Conservation (phyloP, 1,284 basidiomycete genomes). For the Ceratobasidium sp. region DNA sequence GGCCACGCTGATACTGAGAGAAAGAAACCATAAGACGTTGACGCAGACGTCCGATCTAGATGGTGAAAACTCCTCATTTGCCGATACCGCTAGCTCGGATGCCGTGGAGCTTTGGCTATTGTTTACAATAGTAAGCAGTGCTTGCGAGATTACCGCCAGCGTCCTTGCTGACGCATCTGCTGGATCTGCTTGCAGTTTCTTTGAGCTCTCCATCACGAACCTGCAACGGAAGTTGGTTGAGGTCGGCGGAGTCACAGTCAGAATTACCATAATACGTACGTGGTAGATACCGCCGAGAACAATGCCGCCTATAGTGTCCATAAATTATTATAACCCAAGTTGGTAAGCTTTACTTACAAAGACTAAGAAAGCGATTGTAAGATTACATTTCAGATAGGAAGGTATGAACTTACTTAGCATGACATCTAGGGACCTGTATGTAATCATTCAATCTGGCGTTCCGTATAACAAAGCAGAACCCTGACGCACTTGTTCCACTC, state of each 20-base stretch:
- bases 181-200: not conserved
- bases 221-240: not conserved
- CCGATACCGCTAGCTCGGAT: too few relatives aligned
- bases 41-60: not conserved
- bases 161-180: not conserved
- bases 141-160: not conserved
- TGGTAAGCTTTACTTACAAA: not conserved
- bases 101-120: not conserved
- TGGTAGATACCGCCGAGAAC: constrained; percentile 1
- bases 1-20: constrained; percentile 9
- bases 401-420: not conserved
- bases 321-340: too few relatives aligned
- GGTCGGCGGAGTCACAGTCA: not conserved
- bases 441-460: not conserved
- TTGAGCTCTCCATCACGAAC: not conserved
- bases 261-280: not conserved
- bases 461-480: too few relatives aligned
- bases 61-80: not conserved
- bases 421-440: constrained; percentile 1
- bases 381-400: not conserved
- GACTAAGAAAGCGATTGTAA: not conserved
- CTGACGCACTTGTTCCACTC: not conserved
- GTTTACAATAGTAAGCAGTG: not conserved
- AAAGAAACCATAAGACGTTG: not conserved
- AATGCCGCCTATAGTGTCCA: not conserved